Base-by-base conservation (phyloP, 1,284 basidiomycete species). In the Somion occarium region DNA sequence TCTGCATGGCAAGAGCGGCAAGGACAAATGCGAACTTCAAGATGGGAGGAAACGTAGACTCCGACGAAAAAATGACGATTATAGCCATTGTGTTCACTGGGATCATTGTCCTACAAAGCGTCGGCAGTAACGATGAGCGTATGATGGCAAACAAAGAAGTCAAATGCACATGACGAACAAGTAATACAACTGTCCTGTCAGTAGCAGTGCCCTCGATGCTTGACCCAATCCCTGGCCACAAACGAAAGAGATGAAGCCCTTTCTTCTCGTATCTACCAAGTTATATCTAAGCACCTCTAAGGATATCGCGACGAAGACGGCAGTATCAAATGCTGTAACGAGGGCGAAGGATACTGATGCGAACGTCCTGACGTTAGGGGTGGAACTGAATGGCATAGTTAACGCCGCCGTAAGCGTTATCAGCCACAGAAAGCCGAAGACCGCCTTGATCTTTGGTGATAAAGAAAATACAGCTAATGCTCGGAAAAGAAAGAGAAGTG, bases 1-100 rank as follows among this genome's bases (percentile, higher is more conserved):
- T 68, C 24, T 53, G 52, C 18, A 68, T 38, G 5, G 57, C 59
- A 3, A 61, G 25, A 46, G 59, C 59, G 11, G 61, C 59, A 0
- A 61, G 45, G 4, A 58, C 55, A 39, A 63, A 58, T 53, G 63
- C 59, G 23, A n/a, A n/a, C n/a, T n/a, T n/a, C n/a, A 34, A 34
- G 30, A 7, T 7, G 7, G 30, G 7, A 34, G 30, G 15, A 15
- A 34, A 34, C 30, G 7, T 7, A 15, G 30, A 34, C 15, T 34
- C 30, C 30, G 30, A 15, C 7, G 30, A 34, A 15, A 34, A 15
- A 15, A 34, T 34, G 30, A n/a, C n/a, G n/a, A n/a, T n/a, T n/a
- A n/a, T n/a, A n/a, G n/a, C n/a, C n/a, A n/a, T n/a, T n/a, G n/a
- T n/a, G n/a, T n/a, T n/a, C n/a, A n/a, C n/a, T n/a, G n/a, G n/a